These are phyloP conservation scores for Protostelium mycophagum DNA, from an alignment of 78 protist species.

Conservation along the genomic window DNA sequence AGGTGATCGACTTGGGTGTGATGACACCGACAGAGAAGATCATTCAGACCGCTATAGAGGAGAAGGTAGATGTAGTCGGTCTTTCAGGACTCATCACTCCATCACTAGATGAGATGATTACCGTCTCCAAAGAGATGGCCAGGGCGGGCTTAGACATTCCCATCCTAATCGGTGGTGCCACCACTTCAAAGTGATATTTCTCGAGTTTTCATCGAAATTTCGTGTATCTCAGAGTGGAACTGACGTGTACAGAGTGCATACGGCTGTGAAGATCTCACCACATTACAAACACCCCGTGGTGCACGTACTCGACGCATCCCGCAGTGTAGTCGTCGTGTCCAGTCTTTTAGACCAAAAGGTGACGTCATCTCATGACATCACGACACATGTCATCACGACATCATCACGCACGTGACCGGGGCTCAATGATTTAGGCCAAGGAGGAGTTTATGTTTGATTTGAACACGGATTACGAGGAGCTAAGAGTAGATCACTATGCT, in stretches of 20 bases:
- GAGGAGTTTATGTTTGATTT: slow-evolving; percentile 73
- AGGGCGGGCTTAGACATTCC: slow-evolving; percentile 82
- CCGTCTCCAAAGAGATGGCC: slow-evolving; percentile 91
- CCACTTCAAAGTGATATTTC: slow-evolving; percentile 77
- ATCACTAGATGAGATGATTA: slow-evolving; percentile 96
- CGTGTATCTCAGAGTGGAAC: not conserved
- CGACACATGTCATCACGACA: too few species aligned
- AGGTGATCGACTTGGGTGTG: slow-evolving; percentile 92
- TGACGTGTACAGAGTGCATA: slow-evolving; percentile 73
- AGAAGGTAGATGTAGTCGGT: slow-evolving; percentile 92
- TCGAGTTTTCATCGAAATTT: too few species aligned
- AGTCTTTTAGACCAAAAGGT: slow-evolving; percentile 66
- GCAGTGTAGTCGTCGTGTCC: slow-evolving; percentile 77
- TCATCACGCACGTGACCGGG: too few species aligned
- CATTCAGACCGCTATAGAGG: slow-evolving; percentile 58
- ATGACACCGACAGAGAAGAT: slow-evolving; percentile 87
- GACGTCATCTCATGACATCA: too few species aligned
- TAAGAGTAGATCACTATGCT: slow-evolving; percentile 91
- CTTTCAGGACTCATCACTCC: slow-evolving; percentile 98
- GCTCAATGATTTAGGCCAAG: too few species aligned
- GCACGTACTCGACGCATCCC: slow-evolving; percentile 95
- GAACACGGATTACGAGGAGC: slow-evolving; percentile 69
- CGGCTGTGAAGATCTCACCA: slow-evolving; percentile 96
- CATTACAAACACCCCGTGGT: slow-evolving; percentile 72
- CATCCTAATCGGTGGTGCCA: slow-evolving; percentile 98